Percentiles rank a stretch among this genome's conserved stretches.
Evolutionary conservation across 257 asterid species (phyloP).

Genomic region (Nicotiana otophora): DNA sequence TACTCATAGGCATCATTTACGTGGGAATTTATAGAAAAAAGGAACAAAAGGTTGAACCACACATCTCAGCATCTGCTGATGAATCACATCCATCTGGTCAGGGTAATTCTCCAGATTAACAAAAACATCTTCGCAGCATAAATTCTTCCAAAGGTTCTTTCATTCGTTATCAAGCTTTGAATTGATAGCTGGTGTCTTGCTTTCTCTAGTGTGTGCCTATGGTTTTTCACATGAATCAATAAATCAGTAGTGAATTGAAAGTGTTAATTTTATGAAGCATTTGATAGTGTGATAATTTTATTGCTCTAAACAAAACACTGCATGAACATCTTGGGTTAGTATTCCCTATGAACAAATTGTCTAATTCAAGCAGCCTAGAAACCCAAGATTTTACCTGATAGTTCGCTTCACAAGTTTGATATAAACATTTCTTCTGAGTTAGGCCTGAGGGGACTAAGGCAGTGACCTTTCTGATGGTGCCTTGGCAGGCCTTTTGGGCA

Average conservation of each 20-base stretch:
- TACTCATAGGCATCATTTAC: constrained; percentile 45
- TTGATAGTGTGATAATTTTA: background rate
- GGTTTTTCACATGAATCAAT: background rate
- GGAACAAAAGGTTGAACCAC: constrained; percentile 32
- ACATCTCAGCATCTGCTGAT: constrained; percentile 31
- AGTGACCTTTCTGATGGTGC: constrained; percentile 33
- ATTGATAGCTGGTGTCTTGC: background rate
- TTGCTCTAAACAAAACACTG: background rate
- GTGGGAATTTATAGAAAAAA: constrained; percentile 41
- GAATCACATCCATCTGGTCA: constrained; percentile 27
- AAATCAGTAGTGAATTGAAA: constrained; percentile 3
- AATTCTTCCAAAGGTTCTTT: background rate
- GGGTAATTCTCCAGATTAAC: constrained; percentile 11
- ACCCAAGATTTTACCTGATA: background rate
- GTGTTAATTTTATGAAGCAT: background rate
- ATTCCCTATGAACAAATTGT: background rate
- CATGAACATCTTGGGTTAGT: background rate
- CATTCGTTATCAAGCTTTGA: too few relatives aligned
- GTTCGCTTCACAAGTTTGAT: background rate
- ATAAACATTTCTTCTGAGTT: background rate
- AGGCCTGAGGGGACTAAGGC: constrained; percentile 13
- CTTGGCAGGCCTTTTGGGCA: constrained; percentile 47
- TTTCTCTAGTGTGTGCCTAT: background rate
- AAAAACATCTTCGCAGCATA: background rate
- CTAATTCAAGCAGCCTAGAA: background rate